Evolutionary conservation across 164 flowering plant species (phyloP).

Genomic region (Malania oleifera): DNA sequence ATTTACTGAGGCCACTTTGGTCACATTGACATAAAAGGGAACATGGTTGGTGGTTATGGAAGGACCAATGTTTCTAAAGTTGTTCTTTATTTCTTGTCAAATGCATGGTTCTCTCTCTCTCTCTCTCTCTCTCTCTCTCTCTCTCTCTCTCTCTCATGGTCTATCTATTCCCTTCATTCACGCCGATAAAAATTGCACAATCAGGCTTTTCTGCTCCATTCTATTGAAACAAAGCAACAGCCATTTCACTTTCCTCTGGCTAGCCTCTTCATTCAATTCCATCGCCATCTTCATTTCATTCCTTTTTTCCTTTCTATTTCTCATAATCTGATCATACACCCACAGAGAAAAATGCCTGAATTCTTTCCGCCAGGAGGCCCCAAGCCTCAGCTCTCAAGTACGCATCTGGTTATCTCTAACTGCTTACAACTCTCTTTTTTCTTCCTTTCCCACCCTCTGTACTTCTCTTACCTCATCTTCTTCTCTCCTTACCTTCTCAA

Average conservation of each 20-base stretch:
- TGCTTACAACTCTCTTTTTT: slow-evolving; percentile 31
- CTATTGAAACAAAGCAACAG: slow-evolving; percentile 3
- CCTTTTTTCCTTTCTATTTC: not conserved
- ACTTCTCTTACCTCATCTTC: slow-evolving; percentile 71
- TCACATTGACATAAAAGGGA: not conserved
- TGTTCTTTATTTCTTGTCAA: slow-evolving; percentile 10
- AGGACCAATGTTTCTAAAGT: slow-evolving; percentile 22
- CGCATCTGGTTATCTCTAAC: slow-evolving; percentile 37
- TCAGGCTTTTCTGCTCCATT: slow-evolving; percentile 10
- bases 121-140: slow-evolving; percentile 15
- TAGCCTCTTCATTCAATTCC: slow-evolving; percentile 9
- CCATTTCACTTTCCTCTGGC: not conserved
- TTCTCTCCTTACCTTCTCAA: slow-evolving; percentile 71
- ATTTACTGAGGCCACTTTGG: too few relatives aligned
- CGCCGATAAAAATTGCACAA: slow-evolving; percentile 35
- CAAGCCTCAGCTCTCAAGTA: slow-evolving; percentile 24
- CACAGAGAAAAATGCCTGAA: slow-evolving; percentile 31
- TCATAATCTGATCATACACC: too few relatives aligned
- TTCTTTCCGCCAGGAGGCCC: slow-evolving; percentile 14
- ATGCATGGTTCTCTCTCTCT: slow-evolving; percentile 13
- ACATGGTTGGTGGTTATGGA: slow-evolving; percentile 18
- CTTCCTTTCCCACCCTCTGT: slow-evolving; percentile 59
- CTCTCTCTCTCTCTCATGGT: slow-evolving; percentile 3
- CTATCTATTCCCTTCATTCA: slow-evolving; percentile 39
- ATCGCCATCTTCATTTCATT: slow-evolving; percentile 11